Evolutionary conservation across 202 grass and related monocot genomes (phyloP), one percentile per base, ranked within the genome.

Genomic region (Digitaria exilis): DNA sequence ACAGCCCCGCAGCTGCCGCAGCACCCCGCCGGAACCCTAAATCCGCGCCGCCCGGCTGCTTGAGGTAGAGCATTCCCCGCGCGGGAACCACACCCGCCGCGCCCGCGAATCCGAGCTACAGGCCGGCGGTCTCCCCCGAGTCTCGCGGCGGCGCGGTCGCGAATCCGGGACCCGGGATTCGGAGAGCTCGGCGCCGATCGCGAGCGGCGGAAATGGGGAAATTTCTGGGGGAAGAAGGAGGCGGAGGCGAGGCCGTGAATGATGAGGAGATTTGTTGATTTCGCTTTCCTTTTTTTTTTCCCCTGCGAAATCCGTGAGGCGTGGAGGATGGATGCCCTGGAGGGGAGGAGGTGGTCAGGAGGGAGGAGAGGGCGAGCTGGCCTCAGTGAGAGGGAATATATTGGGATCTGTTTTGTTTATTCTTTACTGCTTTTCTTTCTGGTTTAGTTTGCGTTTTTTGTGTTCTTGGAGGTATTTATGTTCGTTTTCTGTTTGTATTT

Each of bases 11-110:
- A 49, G 67, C 52, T 14, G 12, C 70, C 28, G 75, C n/a, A n/a
- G 31, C 71, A 10, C 65, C 72, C 49, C 87, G 84, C 87, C 87
- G 85, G 70, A 91, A 84, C 67, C 80, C 90, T 88, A 94, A 79
- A 84, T 89, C 81, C 81, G 69, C 82, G 71, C 73, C 84, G 72
- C 73, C 72, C 18, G 92, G 92, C 80, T 88, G 94, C 86, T 92
- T 94, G 86, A 94, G 89, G 88, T 91, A 94, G 78, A 94, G 84
- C 86, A 91, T 94, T 90, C 88, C 90, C 78, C 65, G 83, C 44
- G 35, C 75, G 69, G n/a, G 43, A 83, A 83, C 82, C 88, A 83
- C 69, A 1, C 43, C 84, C 67, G 6, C 42, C 29, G 34, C 42
- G 41, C 56, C 88, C 64, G 78, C 82, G 49, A 77, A 55, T 70